Base-by-base conservation (phyloP, 495 filamentous ascomycete species). In the Trichocladium antarcticum region DNA sequence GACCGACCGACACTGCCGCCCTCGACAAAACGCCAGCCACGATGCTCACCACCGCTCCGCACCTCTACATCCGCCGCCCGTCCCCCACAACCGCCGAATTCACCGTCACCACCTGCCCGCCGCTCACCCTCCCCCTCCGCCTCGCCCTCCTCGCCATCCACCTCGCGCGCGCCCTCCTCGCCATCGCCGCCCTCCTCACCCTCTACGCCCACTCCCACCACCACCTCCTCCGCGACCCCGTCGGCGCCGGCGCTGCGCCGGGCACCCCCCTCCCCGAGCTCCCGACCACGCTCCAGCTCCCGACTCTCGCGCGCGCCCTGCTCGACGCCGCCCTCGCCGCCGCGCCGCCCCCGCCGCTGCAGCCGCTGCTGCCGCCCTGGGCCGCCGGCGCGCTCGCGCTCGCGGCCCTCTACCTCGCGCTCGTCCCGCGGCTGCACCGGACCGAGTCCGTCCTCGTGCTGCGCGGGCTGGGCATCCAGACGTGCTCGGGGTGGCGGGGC, bases 391-490 rank as follows among this genome's bases (percentile, higher is more conserved):
- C 45, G 1, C 42, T 42, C 19, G 51, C 53, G 2, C 15, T 48
- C 2, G 43, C 17, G 0, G 45, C 63, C 1, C 55, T 72, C 0
- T 75, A 71, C 55, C 14, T 58, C 15, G 52, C 67, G 1, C 49
- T 69, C 11, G 58, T 27, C 17, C 21, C 60, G 4, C 70, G 70
- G 17, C 56, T 72, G 12, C 70, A 76, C 56, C 66, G 68, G 68
- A 83, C 90, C 62, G 92, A 97, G 69, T 85, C 83, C 1, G 77
- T 99, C 6, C 74, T 96, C 1, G 86, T 94, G 10, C 80, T 99
- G 47, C 80, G 88, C 34, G 84, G 88, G 15, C 74, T 99, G 14
- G 92, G 92, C 3, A 85, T 99, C 47, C 92, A 99, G 63, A 97
- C 87, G 4, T 79, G 77, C 12, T 22, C 29, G 12, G 42, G 41